Evolutionary conservation across 2,329 filamentous ascomycete genomes (phyloP).

Genomic region (Aspergillus niger): DNA sequence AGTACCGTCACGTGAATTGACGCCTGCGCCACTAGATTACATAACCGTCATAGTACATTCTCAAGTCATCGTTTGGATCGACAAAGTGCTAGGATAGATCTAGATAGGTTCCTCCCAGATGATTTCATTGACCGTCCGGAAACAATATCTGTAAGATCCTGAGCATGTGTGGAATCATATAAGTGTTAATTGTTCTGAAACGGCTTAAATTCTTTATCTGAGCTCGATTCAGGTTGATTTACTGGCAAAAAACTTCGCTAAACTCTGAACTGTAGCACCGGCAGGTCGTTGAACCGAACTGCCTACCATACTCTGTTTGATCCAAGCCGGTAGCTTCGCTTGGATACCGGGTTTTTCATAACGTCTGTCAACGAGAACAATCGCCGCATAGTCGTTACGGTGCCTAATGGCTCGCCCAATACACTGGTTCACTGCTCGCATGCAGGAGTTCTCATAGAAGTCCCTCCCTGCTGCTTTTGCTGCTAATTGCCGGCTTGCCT

Average conservation of each 20-base stretch:
- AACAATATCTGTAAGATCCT: too few species aligned
- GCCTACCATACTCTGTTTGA: conserved; percentile 64
- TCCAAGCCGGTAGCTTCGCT: conserved; percentile 85
- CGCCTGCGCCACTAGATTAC: background rate
- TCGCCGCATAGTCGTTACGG: conserved; percentile 82
- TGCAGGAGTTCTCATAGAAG: conserved; percentile 92
- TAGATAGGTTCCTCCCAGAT: too few species aligned
- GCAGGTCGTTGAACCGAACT: conserved; percentile 26
- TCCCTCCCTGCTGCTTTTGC: conserved; percentile 63
- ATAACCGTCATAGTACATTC: background rate
- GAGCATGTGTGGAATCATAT: too few species aligned
- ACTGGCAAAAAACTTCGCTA: conserved; percentile 37
- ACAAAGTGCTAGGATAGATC: too few species aligned
- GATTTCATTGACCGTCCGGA: too few species aligned
- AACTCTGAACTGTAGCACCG: conserved; percentile 29
- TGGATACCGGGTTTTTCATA: conserved; percentile 75
- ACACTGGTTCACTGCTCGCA: conserved; percentile 96
- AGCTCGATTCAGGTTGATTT: background rate
- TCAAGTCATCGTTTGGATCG: too few species aligned
- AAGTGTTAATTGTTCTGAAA: too few species aligned
- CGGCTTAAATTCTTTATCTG: too few species aligned
- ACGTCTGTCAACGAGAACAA: conserved; percentile 78
- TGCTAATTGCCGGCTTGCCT: conserved; percentile 33
- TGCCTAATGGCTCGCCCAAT: conserved; percentile 92
- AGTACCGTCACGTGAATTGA: conserved; percentile 2